Evolutionary conservation across 306 rosid genomes (phyloP).

Genomic region (Cucumis melo): DNA sequence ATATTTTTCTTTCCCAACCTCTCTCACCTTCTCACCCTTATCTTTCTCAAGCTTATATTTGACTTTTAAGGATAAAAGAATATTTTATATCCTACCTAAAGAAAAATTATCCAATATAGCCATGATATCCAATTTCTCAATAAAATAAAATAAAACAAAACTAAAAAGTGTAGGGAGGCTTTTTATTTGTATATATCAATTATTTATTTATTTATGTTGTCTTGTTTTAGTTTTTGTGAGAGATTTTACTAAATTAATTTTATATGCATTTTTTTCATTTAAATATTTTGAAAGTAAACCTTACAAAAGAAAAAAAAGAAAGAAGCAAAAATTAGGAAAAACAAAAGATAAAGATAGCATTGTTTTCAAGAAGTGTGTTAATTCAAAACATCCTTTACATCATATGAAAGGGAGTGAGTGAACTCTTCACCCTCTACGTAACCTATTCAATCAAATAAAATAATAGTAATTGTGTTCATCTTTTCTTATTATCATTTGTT

Average conservation of each 20-base stretch:
- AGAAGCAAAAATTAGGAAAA: neutral
- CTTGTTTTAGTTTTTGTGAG: too few species aligned
- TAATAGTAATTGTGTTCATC: neutral
- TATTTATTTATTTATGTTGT: too few species aligned
- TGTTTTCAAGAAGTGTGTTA: neutral
- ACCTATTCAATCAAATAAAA: neutral
- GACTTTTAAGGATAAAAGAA: neutral
- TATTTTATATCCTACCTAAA: neutral
- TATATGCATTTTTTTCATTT: too few species aligned
- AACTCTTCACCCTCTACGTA: neutral
- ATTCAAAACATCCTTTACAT: neutral
- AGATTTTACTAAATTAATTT: too few species aligned
- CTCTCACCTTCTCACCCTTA: neutral
- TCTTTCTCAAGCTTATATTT: neutral
- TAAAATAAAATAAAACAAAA: neutral
- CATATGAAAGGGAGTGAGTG: neutral
- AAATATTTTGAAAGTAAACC: too few species aligned
- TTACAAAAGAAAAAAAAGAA: too few species aligned
- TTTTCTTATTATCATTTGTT: neutral
- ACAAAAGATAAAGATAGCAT: neutral
- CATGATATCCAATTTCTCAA: neutral
- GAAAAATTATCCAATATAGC: neutral
- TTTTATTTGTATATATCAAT: too few species aligned
- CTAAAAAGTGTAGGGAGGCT: too few species aligned
- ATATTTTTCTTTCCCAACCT: neutral